Base-by-base conservation (phyloP, 2,329 filamentous ascomycete genomes). In the Ceratocystis smalleyi region DNA sequence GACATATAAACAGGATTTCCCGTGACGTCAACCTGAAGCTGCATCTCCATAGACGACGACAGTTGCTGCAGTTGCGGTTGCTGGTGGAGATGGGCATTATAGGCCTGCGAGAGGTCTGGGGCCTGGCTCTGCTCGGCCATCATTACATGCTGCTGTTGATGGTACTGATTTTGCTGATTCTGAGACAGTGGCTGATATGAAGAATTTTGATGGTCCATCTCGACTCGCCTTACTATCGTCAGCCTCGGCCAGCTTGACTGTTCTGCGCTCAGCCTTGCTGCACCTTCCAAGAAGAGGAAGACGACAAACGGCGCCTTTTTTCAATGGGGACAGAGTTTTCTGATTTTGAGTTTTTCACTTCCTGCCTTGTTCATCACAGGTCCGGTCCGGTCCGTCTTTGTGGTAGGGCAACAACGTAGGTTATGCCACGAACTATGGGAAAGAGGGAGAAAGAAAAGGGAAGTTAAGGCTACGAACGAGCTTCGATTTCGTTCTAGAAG, bases 1-100 rank as follows among this genome's bases (percentile, higher is more conserved):
- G 61, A 57, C 51, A 66, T 49, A 61, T 63, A 47, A 22, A 64
- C 40, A 27, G 64, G 30, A 43, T 64, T 66, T 10, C 61, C 64
- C 47, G 61, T 60, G n/a, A 57, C 30, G 54, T 66, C 61, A 32
- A 54, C 45, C 49, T 66, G 61, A n/a, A 63, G 30, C 40, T 61
- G 64, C 43, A 60, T 61, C 3, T 32, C 45, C 35, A 66, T 66
- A 27, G 61, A n/a, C 27, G 10, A 8, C 12, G 61, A 30, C 49
- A 63, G 24, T 35, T 57, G 61, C 8, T 32, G 43, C 7, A 60
- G 45, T 8, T 59, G 54, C 12, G 30, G 51, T 2, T 55, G 51
- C 47, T 51, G 47, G 6, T 51, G 47, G 47, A 24, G 47, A 27
- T 51, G 8, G 47, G 5, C 24, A 22, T 15, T 27, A 22, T 51